Percentiles rank a stretch among this genome's conserved stretches.
phyloP scores from a whole-genome alignment of 192 early-diverging fungal species.

The Oehlia diaphana region DNA sequence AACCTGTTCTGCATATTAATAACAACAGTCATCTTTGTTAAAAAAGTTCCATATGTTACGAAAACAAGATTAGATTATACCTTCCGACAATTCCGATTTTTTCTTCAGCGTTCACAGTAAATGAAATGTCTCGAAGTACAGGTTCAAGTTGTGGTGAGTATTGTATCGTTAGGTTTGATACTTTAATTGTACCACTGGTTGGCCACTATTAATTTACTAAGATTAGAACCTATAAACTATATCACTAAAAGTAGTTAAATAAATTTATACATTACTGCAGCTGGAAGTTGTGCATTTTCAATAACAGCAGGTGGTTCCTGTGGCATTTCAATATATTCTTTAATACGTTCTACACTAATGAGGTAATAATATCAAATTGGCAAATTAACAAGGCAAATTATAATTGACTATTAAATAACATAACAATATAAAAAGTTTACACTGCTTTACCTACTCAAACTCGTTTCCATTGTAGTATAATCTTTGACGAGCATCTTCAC shows the following conservation, averaged over 20 bases:
- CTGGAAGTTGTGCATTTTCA: slow-evolving; percentile 47
- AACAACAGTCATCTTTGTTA: not conserved
- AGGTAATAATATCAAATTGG: slow-evolving; percentile 35
- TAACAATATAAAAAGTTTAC: slow-evolving; percentile 11
- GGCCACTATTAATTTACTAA: slow-evolving; percentile 63
- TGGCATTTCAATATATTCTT: slow-evolving; percentile 78
- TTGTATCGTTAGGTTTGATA: slow-evolving; percentile 69
- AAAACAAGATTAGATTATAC: not conserved
- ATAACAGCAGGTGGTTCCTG: slow-evolving; percentile 72
- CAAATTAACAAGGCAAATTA: slow-evolving; percentile 14
- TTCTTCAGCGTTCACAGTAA: slow-evolving; percentile 59
- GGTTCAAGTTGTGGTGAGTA: slow-evolving; percentile 71
- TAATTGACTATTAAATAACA: slow-evolving; percentile 23
- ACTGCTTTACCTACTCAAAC: slow-evolving; percentile 15
- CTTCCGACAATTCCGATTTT: slow-evolving; percentile 93
- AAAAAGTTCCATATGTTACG: not conserved
- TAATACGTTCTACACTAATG: slow-evolving; percentile 79
- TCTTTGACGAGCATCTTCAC: slow-evolving; percentile 30
- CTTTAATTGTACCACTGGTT: slow-evolving; percentile 64
- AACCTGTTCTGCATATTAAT: slow-evolving; percentile 64
- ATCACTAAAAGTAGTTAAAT: slow-evolving; percentile 2
- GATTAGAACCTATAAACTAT: not conserved
- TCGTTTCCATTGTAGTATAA: slow-evolving; percentile 25
- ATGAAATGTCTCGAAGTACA: slow-evolving; percentile 75
- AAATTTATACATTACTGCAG: slow-evolving; percentile 38